These are phyloP conservation scores for Aspergillus japonicus DNA, from an alignment of 2,329 filamentous ascomycete genomes.

Conservation along the genomic window DNA sequence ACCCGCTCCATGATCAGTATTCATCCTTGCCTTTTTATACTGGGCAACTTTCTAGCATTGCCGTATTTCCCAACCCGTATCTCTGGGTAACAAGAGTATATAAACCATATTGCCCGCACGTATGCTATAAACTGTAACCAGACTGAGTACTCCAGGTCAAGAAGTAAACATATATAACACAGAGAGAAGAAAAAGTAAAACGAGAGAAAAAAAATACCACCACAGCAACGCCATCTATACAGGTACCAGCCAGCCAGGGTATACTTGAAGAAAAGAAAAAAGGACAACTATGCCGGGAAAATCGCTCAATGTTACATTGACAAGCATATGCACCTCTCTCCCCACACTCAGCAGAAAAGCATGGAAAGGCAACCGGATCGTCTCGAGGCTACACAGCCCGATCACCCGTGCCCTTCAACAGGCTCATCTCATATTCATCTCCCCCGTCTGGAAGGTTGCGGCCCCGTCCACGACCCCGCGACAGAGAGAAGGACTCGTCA, in stretches of 20 bases:
- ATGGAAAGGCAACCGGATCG: neutral
- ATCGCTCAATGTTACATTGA: neutral
- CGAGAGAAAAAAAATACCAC: neutral
- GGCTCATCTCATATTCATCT: slow-evolving; percentile 36
- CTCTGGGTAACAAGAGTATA: neutral
- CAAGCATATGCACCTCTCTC: slow-evolving; percentile 1
- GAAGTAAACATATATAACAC: slow-evolving; percentile 2
- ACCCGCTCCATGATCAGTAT: neutral
- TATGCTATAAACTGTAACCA: neutral
- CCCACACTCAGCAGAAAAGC: slow-evolving; percentile 6
- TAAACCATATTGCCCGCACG: neutral
- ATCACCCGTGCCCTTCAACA: slow-evolving; percentile 29
- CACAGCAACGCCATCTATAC: slow-evolving; percentile 34
- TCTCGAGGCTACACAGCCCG: slow-evolving; percentile 27
- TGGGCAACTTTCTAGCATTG: neutral
- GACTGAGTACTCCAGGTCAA: neutral
- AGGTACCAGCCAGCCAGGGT: slow-evolving; percentile 32
- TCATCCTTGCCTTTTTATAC: neutral
- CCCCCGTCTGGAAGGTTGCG: slow-evolving; percentile 25
- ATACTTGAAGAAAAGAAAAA: slow-evolving; percentile 25
- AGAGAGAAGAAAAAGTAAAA: slow-evolving; percentile 5
- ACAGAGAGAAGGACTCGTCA: slow-evolving; percentile 24
- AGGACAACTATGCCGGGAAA: slow-evolving; percentile 10
- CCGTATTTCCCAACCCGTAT: neutral
- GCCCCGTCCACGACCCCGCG: slow-evolving; percentile 33